Conservation (phyloP, 805 yeast species). For the Cyberlindnera lachancei region DNA sequence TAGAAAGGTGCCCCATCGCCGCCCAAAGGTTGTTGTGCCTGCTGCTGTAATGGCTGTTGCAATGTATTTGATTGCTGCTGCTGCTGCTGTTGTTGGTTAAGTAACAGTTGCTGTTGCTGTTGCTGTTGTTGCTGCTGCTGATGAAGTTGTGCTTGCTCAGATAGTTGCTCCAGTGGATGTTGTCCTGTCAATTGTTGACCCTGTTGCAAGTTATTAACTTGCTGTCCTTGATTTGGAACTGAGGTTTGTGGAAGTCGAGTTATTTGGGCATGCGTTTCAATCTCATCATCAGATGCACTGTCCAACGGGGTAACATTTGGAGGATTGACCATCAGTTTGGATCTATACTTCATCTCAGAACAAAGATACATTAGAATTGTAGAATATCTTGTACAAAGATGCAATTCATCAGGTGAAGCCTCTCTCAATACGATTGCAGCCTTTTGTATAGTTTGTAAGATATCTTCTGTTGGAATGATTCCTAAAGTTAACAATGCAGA, state of each 20-base stretch:
- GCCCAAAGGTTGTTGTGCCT: neutral
- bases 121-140: conserved; percentile 2
- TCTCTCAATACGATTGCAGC: conserved; percentile 71
- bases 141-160: neutral
- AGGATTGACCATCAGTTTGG: conserved; percentile 23
- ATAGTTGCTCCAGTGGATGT: neutral
- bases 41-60: neutral
- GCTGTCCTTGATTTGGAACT: too few relatives aligned
- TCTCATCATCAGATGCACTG: conserved; percentile 16
- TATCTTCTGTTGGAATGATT: conserved; percentile 64
- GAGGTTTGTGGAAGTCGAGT: neutral
- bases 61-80: too few relatives aligned
- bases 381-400: conserved; percentile 72
- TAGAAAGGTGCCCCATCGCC: conserved; percentile 1
- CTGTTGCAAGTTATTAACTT: neutral
- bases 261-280: neutral
- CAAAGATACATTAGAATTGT: conserved; percentile 70
- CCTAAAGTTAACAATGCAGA: conserved; percentile 47
- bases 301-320: conserved; percentile 21
- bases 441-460: conserved; percentile 55
- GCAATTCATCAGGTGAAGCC: conserved; percentile 85
- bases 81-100: conserved; percentile 7
- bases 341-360: conserved; percentile 57
- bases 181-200: neutral
- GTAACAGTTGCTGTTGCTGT: conserved; percentile 5